phyloP scores from a whole-genome alignment of 2,329 filamentous ascomycete genomes.

The Zymoseptoria ardabiliae region DNA sequence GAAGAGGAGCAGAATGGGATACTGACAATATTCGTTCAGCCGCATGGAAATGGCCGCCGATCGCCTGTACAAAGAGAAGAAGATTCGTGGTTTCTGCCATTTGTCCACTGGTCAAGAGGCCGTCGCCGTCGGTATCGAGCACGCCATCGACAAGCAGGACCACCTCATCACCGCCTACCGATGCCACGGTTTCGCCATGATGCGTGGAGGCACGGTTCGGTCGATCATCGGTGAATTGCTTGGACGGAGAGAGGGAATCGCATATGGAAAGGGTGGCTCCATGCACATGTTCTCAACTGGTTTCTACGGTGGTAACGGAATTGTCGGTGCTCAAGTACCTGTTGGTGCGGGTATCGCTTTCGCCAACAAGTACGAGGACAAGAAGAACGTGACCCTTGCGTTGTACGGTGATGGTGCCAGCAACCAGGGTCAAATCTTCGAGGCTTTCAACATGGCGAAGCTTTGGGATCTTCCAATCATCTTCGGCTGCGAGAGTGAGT shows the following conservation, averaged over 20 bases:
- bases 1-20: constrained; percentile 13
- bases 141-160: constrained; percentile 84
- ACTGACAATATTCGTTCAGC: constrained; percentile 44
- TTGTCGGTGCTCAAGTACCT: constrained; percentile 96
- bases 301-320: constrained; percentile 98
- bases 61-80: constrained; percentile 99
- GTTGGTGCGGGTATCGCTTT: constrained; percentile 95
- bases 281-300: constrained; percentile 99
- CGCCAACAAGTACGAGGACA: constrained; percentile 86
- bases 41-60: constrained; percentile 99
- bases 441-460: constrained; percentile 99
- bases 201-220: constrained; percentile 85
- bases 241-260: constrained; percentile 90
- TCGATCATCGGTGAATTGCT: constrained; percentile 95
- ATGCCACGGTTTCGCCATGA: constrained; percentile 96
- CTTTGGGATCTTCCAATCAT: constrained; percentile 94
- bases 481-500: constrained; percentile 94
- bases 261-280: constrained; percentile 96
- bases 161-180: constrained; percentile 97
- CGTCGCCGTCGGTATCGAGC: constrained; percentile 93
- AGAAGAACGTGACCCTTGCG: constrained; percentile 78
- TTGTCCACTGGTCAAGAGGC: constrained; percentile 96
- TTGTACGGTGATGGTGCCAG: constrained; percentile 96
- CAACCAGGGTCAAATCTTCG: constrained; percentile 99
- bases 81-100: constrained; percentile 99